Percentiles rank a stretch among this genome's conserved stretches.
Conservation (phyloP, 108 stramenopile genomes). For the Discostella pseudostelligera region DNA sequence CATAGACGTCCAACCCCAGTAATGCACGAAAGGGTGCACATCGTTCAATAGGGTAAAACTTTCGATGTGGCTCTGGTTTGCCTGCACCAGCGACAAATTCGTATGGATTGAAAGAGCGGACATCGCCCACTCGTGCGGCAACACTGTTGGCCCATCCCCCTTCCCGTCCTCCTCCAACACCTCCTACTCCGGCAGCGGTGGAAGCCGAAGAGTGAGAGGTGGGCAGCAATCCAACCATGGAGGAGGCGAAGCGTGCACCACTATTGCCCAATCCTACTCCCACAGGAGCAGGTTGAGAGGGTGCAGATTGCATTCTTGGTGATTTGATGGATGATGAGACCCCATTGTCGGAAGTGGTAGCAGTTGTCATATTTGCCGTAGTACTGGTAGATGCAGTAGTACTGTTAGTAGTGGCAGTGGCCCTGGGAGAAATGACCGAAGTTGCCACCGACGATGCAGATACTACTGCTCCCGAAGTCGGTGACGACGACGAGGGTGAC, state of each 20-base stretch:
- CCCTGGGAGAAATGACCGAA: too few relatives aligned
- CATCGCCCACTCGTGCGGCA: conserved; percentile 12
- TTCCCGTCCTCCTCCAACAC: too few relatives aligned
- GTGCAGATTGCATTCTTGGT: neutral
- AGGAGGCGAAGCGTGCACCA: conserved; percentile 36
- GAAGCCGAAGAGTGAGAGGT: conserved; percentile 31
- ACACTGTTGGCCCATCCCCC: too few relatives aligned
- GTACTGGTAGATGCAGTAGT: too few relatives aligned
- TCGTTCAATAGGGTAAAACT: conserved; percentile 84
- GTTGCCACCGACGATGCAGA: too few relatives aligned
- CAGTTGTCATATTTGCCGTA: too few relatives aligned
- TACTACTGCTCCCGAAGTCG: too few relatives aligned
- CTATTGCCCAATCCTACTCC: conserved; percentile 59
- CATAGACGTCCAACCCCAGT: conserved; percentile 79
- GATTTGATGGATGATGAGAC: neutral
- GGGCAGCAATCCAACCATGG: too few relatives aligned
- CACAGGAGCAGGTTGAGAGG: neutral
- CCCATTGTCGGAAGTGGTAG: too few relatives aligned
- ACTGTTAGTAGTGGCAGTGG: too few relatives aligned
- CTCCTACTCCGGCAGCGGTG: too few relatives aligned
- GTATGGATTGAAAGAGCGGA: conserved; percentile 69
- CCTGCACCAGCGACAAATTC: conserved; percentile 78
- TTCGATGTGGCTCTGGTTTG: conserved; percentile 68
- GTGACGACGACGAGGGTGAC: too few relatives aligned
- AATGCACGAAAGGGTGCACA: conserved; percentile 85